These are phyloP conservation scores for Golovinomyces cichoracearum DNA, from an alignment of 2,329 filamentous ascomycete species.

Conservation along the genomic window DNA sequence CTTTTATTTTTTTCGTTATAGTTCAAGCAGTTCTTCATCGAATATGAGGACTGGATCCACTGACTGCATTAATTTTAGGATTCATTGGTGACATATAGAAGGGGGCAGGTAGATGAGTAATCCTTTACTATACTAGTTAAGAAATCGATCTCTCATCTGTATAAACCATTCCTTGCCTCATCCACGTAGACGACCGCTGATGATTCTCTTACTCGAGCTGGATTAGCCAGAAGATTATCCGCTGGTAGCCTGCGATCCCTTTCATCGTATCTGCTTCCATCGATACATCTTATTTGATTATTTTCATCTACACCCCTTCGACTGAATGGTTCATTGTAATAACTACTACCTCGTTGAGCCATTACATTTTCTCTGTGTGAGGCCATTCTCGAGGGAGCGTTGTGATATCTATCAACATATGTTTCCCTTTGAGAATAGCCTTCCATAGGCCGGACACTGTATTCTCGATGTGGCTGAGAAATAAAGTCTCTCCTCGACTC, in stretches of 20 bases:
- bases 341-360: not conserved
- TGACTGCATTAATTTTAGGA: too few species aligned
- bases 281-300: not conserved
- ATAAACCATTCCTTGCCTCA: conserved; percentile 12
- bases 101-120: too few species aligned
- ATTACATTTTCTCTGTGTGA: not conserved
- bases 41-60: too few species aligned
- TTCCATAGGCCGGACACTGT: conserved; percentile 11
- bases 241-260: conserved; percentile 6
- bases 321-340: conserved; percentile 1
- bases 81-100: too few species aligned
- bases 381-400: conserved; percentile 3
- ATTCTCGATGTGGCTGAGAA: conserved; percentile 11
- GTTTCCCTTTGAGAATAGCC: too few species aligned
- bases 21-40: too few species aligned
- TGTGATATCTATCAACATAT: conserved; percentile 12
- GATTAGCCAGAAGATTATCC: conserved; percentile 11
- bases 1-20: too few species aligned
- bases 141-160: too few species aligned
- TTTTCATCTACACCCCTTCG: not conserved
- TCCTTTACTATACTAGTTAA: too few species aligned
- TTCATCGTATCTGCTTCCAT: conserved; percentile 11
- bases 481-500: conserved; percentile 11
- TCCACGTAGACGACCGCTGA: conserved; percentile 14
- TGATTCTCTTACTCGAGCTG: conserved; percentile 11